These are phyloP conservation scores for Hippophae gyantsensis DNA, from an alignment of 306 rosid genomes.

Conservation along the genomic window DNA sequence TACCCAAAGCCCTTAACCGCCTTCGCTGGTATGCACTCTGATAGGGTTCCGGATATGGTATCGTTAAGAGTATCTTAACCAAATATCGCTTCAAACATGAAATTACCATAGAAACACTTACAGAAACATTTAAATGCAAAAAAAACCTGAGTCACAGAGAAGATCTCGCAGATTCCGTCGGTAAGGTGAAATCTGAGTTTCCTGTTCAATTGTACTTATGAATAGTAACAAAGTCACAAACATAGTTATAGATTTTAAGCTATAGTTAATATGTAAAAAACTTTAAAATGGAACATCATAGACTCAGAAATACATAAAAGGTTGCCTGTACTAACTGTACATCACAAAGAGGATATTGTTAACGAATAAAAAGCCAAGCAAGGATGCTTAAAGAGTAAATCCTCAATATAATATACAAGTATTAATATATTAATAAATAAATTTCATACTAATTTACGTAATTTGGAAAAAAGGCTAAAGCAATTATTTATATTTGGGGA, in stretches of 20 bases:
- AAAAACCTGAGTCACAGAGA: constrained; percentile 87
- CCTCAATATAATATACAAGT: no score
- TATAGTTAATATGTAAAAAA: not conserved
- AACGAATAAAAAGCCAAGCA: not conserved
- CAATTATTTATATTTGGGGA: constrained; percentile 47
- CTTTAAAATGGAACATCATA: not conserved
- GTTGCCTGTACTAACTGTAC: not conserved
- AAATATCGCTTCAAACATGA: constrained; percentile 25
- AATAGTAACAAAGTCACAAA: constrained; percentile 19
- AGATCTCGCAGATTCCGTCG: constrained; percentile 89
- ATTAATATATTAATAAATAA: no score
- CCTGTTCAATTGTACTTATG: constrained; percentile 46
- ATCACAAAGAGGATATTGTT: not conserved
- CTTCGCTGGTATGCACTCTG: constrained; percentile 84
- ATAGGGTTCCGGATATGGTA: constrained; percentile 95
- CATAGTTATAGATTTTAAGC: constrained; percentile 4
- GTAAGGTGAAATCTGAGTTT: constrained; percentile 80
- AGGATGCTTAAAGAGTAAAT: no score
- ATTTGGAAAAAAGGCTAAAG: no score
- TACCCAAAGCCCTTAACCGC: constrained; percentile 82
- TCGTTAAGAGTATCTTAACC: constrained; percentile 45
- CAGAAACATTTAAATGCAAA: constrained; percentile 18
- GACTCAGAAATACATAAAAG: not conserved
- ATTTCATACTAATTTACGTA: no score
- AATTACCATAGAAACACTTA: constrained; percentile 4